Conservation (phyloP, 2,329 filamentous ascomycete genomes). For the Phialocephala sp. region DNA sequence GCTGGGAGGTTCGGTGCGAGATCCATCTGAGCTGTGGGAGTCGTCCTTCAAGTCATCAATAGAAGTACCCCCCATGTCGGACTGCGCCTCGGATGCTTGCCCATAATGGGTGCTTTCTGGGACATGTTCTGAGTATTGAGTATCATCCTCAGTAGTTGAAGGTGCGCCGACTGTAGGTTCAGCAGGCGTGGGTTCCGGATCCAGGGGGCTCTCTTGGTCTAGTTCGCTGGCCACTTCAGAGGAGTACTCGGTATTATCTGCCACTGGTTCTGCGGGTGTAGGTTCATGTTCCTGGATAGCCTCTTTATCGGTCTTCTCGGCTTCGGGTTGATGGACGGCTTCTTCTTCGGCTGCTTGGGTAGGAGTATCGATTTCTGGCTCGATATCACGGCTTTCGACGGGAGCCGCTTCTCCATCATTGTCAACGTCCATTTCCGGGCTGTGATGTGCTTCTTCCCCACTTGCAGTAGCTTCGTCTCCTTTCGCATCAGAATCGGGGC, state of each 20-base stretch:
- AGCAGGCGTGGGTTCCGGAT: slow-evolving; percentile 3
- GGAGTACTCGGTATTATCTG: background rate
- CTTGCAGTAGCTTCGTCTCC: background rate
- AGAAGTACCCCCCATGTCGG: background rate
- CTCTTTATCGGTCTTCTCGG: background rate
- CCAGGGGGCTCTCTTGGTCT: background rate
- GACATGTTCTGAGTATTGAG: too few species aligned
- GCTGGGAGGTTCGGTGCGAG: background rate
- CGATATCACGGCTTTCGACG: background rate
- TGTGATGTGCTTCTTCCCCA: background rate
- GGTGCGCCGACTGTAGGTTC: background rate
- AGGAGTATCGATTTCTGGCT: background rate
- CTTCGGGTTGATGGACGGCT: background rate
- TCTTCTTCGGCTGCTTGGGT: background rate
- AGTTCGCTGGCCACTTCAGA: background rate
- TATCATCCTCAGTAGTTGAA: background rate
- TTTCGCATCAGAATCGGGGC: background rate
- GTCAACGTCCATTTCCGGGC: background rate
- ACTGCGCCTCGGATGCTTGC: background rate
- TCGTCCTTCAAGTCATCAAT: background rate
- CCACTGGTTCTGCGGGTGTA: background rate
- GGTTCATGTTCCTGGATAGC: background rate
- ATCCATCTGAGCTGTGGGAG: background rate
- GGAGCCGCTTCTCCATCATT: background rate
- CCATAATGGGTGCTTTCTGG: background rate